Conservation (phyloP, 768 basidiomycete species). For the Pleurotus giganteus region DNA sequence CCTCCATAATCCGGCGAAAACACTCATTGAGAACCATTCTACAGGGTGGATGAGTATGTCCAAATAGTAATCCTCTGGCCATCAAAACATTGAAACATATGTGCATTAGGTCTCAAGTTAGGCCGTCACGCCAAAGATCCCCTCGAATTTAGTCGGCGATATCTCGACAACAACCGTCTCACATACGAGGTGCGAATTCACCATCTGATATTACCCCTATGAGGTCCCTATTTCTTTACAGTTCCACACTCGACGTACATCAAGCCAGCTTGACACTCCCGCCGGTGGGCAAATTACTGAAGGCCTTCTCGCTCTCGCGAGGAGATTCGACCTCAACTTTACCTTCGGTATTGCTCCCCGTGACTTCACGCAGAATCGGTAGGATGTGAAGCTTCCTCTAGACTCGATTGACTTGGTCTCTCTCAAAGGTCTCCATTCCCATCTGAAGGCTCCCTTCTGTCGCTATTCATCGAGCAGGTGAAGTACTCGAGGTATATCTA, state of each 20-base stretch:
- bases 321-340: conserved; percentile 59
- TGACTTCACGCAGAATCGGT: conserved; percentile 69
- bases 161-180: conserved; percentile 77
- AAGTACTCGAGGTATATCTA: conserved; percentile 14
- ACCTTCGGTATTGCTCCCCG: conserved; percentile 73
- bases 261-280: conserved; percentile 58
- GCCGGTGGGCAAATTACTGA: conserved; percentile 51
- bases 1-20: neutral
- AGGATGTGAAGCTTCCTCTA: conserved; percentile 19
- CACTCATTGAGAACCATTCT: neutral
- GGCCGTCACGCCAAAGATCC: conserved; percentile 40
- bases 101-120: conserved; percentile 44
- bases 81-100: neutral
- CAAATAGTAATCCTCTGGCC: neutral
- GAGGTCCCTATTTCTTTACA: conserved; percentile 20
- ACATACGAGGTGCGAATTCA: conserved; percentile 58
- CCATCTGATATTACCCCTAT: conserved; percentile 2
- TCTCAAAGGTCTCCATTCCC: conserved; percentile 55
- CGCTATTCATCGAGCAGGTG: conserved; percentile 52
- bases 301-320: conserved; percentile 51
- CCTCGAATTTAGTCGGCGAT: conserved; percentile 65
- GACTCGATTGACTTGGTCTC: neutral
- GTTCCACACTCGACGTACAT: conserved; percentile 61
- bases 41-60: conserved; percentile 64
- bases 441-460: conserved; percentile 57